Evolutionary conservation across 805 yeast genomes (phyloP).

Genomic region (Tetrapisispora phaffii): DNA sequence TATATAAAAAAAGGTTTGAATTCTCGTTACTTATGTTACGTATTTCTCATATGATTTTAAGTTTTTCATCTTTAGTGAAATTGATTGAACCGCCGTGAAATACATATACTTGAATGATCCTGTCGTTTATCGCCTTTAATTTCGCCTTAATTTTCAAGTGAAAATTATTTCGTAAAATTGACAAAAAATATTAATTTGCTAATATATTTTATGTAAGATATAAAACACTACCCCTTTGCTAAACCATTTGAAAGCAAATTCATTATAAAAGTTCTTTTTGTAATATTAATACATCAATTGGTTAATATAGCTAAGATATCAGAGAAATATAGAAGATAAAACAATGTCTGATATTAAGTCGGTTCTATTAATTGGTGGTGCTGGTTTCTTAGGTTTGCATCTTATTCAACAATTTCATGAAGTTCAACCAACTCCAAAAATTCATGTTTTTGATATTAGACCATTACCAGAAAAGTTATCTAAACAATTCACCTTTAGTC

Average conservation of each 20-base stretch:
- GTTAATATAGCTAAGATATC: not conserved
- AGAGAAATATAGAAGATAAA: not conserved
- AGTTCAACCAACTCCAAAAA: conserved; percentile 53
- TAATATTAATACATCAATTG: not conserved
- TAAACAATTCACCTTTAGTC: conserved; percentile 63
- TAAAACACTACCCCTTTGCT: not conserved
- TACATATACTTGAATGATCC: not conserved
- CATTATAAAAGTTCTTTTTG: not conserved
- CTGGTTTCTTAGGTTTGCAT: conserved; percentile 91
- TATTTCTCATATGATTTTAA: no score
- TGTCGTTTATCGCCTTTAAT: not conserved
- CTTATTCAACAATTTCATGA: conserved; percentile 75
- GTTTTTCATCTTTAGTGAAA: no score
- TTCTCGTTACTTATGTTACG: no score
- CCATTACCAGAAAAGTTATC: conserved; percentile 70
- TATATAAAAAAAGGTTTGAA: no score
- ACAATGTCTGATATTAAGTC: conserved; percentile 15
- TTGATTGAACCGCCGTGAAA: no score
- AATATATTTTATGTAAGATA: no score
- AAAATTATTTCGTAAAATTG: not conserved
- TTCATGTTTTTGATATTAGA: conserved; percentile 85
- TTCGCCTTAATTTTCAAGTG: not conserved
- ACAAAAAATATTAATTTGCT: not conserved
- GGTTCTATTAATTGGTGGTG: conserved; percentile 86
- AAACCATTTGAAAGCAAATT: not conserved